Percentiles rank a stretch among this genome's conserved stretches.
Evolutionary conservation across 2,329 filamentous ascomycete genomes (phyloP).

Genomic region (Cladophialophora psammophila): DNA sequence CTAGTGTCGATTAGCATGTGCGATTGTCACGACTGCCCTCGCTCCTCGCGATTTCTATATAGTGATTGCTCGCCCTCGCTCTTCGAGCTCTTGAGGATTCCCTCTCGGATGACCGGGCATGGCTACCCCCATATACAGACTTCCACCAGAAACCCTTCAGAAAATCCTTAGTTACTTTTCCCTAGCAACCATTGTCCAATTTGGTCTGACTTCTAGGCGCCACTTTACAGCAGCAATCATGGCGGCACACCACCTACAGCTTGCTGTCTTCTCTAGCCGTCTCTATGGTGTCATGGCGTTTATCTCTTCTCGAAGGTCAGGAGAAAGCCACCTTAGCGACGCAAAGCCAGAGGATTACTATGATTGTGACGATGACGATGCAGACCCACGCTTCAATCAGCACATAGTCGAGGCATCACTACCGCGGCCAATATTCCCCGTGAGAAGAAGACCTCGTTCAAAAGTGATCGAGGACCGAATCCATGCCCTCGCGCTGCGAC

Average conservation of each 20-base stretch:
- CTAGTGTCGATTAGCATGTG: not conserved
- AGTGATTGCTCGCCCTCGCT: not conserved
- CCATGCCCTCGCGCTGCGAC: slow-evolving; percentile 22
- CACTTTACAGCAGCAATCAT: slow-evolving; percentile 43
- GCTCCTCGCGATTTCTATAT: not conserved
- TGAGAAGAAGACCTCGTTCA: not conserved
- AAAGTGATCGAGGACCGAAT: slow-evolving; percentile 19
- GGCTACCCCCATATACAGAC: slow-evolving; percentile 21
- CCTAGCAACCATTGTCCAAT: slow-evolving; percentile 41
- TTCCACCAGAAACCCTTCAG: slow-evolving; percentile 46
- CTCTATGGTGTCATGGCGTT: slow-evolving; percentile 46
- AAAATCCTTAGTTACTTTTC: slow-evolving; percentile 45
- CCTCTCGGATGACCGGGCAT: not conserved
- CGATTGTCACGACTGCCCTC: not conserved
- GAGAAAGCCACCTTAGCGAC: not conserved
- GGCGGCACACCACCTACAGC: slow-evolving; percentile 44
- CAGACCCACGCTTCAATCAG: not conserved
- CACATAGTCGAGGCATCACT: not conserved
- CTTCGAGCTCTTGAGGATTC: not conserved
- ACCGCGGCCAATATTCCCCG: not conserved
- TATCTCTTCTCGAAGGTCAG: slow-evolving; percentile 40
- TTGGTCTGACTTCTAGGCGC: slow-evolving; percentile 40
- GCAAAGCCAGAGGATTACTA: not conserved
- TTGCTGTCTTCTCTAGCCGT: slow-evolving; percentile 46
- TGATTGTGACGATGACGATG: slow-evolving; percentile 20